These are phyloP conservation scores for Lasiosphaeris hirsuta DNA, from an alignment of 495 filamentous ascomycete species.

Conservation along the genomic window DNA sequence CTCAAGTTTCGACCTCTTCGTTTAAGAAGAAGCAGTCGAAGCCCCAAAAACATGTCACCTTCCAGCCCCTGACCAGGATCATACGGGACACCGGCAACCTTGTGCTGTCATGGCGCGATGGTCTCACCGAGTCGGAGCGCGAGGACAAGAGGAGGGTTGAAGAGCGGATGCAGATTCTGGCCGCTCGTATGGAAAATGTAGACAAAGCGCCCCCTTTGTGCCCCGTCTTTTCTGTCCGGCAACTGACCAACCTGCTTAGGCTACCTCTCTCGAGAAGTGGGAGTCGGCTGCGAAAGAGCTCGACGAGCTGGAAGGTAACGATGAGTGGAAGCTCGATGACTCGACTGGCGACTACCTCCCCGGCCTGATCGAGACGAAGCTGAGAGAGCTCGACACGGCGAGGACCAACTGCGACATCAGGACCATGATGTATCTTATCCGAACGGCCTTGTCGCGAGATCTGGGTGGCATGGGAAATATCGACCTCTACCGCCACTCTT, in stretches of 20 bases:
- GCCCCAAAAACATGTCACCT: conserved; percentile 7
- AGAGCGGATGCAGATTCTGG: conserved; percentile 61
- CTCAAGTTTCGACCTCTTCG: neutral
- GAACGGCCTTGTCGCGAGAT: conserved; percentile 76
- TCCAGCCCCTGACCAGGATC: conserved; percentile 20
- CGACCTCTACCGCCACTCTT: conserved; percentile 77
- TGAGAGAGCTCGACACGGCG: conserved; percentile 73
- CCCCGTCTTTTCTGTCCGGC: neutral
- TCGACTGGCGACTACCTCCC: conserved; percentile 63
- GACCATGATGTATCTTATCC: conserved; percentile 72
- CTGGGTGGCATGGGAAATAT: conserved; percentile 83
- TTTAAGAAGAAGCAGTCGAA: conserved; percentile 13
- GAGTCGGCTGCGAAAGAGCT: conserved; percentile 67
- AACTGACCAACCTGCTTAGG: conserved; percentile 38
- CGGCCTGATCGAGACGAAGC: conserved; percentile 60
- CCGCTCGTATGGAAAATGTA: conserved; percentile 60
- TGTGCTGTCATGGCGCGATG: conserved; percentile 52
- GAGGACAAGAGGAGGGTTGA: conserved; percentile 47
- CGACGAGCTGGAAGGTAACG: conserved; percentile 76
- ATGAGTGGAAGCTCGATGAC: conserved; percentile 70
- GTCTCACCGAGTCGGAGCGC: conserved; percentile 53
- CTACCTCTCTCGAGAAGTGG: conserved; percentile 63
- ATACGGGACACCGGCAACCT: conserved; percentile 41
- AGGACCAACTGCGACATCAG: conserved; percentile 67
- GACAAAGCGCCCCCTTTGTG: neutral